phyloP scores from a whole-genome alignment of 495 filamentous ascomycete species.

The Penicillium canescens region DNA sequence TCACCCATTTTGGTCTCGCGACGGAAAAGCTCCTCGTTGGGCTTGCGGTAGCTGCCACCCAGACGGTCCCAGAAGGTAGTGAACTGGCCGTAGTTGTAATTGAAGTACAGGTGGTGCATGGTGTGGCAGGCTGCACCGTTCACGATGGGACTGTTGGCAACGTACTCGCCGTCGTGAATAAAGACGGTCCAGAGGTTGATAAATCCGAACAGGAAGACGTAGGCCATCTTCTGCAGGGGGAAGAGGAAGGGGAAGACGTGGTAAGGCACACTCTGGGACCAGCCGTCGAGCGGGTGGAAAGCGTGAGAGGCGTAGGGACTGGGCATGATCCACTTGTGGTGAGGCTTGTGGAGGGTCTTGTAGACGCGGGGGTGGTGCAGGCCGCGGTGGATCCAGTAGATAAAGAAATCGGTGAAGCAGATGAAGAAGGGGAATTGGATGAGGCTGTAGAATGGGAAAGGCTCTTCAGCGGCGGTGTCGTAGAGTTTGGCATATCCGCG shows the following conservation, averaged over 20 bases:
- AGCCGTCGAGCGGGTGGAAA: constrained; percentile 95
- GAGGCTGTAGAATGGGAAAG: constrained; percentile 73
- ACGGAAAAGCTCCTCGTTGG: constrained; percentile 83
- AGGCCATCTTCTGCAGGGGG: constrained; percentile 88
- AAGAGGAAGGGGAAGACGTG: constrained; percentile 93
- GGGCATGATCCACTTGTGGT: constrained; percentile 99
- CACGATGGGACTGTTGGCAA: constrained; percentile 82
- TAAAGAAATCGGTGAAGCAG: constrained; percentile 86
- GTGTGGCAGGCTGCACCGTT: constrained; percentile 97
- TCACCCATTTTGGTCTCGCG: constrained; percentile 87
- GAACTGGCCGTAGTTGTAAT: constrained; percentile 98
- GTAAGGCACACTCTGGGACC: constrained; percentile 88
- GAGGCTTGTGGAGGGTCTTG: constrained; percentile 90
- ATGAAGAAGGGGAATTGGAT: constrained; percentile 92
- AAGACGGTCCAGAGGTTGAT: constrained; percentile 98
- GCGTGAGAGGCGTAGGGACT: constrained; percentile 90
- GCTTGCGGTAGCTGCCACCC: constrained; percentile 84
- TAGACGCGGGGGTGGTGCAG: constrained; percentile 84
- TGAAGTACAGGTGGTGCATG: constrained; percentile 98
- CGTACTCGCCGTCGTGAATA: constrained; percentile 97
- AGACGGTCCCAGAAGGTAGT: constrained; percentile 94
- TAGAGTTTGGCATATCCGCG: constrained; percentile 88
- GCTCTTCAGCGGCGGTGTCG: constrained; percentile 69
- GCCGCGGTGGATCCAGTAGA: constrained; percentile 94
- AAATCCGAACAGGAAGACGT: constrained; percentile 82